Evolutionary conservation across 192 early-diverging fungal species (phyloP).

Genomic region (Dimargaris cristalligena): DNA sequence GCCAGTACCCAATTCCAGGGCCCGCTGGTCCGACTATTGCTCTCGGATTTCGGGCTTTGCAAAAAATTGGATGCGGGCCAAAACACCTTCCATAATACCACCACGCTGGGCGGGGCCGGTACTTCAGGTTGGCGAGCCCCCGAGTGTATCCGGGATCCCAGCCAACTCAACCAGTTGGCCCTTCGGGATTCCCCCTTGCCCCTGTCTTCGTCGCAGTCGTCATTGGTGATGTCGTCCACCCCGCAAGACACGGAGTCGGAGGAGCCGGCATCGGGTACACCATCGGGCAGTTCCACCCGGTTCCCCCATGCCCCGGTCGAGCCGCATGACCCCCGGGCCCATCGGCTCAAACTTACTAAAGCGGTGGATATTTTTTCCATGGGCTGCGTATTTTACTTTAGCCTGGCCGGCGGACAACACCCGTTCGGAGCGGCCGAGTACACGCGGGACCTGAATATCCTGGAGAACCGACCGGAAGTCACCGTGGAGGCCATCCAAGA

Average conservation of each 20-base stretch:
- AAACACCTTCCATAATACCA: constrained; percentile 85
- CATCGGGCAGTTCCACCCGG: too few species aligned
- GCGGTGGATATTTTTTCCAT: constrained; percentile 92
- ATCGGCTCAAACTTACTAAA: constrained; percentile 53
- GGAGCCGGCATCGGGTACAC: too few species aligned
- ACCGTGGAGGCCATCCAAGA: too few species aligned
- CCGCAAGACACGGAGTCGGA: too few species aligned
- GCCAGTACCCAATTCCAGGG: constrained; percentile 15
- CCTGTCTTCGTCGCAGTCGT: too few species aligned
- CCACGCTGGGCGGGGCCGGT: constrained; percentile 39
- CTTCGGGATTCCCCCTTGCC: too few species aligned
- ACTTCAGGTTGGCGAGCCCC: constrained; percentile 96
- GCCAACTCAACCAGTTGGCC: constrained; percentile 9
- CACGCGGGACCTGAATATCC: constrained; percentile 79
- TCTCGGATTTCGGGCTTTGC: constrained; percentile 95
- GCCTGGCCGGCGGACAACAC: constrained; percentile 74
- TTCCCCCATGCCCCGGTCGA: too few species aligned
- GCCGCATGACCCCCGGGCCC: too few species aligned
- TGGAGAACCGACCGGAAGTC: constrained; percentile 52
- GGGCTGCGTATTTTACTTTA: constrained; percentile 92
- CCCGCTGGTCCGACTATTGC: constrained; percentile 48
- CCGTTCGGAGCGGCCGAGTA: constrained; percentile 92
- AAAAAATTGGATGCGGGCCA: constrained; percentile 88
- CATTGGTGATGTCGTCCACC: too few species aligned
- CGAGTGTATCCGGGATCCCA: constrained; percentile 48